Base-by-base conservation (phyloP, 2,329 filamentous ascomycete genomes). In the Triangularia verruculosa region DNA sequence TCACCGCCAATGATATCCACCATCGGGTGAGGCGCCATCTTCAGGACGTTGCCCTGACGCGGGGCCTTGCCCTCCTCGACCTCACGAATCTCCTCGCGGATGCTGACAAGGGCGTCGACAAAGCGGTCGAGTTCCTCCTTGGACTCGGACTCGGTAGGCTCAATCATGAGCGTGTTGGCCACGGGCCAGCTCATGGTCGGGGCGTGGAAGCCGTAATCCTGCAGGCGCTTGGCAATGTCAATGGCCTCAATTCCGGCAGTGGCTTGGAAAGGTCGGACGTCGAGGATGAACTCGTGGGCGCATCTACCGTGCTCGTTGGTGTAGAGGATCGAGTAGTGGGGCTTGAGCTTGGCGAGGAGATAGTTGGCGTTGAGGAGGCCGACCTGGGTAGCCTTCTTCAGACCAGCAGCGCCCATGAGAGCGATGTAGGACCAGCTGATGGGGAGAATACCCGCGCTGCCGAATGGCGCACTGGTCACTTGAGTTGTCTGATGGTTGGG, bases 151-250 rank as follows among this genome's bases (percentile, higher is more conserved):
- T 97, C 94, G 0, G 94, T 98, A 1, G 94, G 94, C 80, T 98
- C 94, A 69, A 98, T 96, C 94, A 98, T 98, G 53, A 98, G 86
- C 0, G 94, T 97, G 78, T 96, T 96, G 59, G 92, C 86, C 1
- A 98, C 93, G 1, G 94, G 94, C 91, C 92, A 97, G 75, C 89
- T 93, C 94, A 98, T 97, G 60, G 94, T 98, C 0, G 94, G 94
- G 1, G 93, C 91, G 77, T 98, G 94, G 86, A 98, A 98, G 51
- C 94, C 94, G 75, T 96, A 98, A 75, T 98, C 94, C 78, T 97
- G 93, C 20, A 98, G 86, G 67, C 94, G 91, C 83, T 98, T 98
- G 73, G 94, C 94, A 68, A 98, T 90, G 74, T 98, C 94, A 70
- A 97, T 95, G 28, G 90, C 94, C 78, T 97, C 93, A 70, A 98